Conservation (phyloP, 2,329 filamentous ascomycete species). For the Pseudonectria foliicola region DNA sequence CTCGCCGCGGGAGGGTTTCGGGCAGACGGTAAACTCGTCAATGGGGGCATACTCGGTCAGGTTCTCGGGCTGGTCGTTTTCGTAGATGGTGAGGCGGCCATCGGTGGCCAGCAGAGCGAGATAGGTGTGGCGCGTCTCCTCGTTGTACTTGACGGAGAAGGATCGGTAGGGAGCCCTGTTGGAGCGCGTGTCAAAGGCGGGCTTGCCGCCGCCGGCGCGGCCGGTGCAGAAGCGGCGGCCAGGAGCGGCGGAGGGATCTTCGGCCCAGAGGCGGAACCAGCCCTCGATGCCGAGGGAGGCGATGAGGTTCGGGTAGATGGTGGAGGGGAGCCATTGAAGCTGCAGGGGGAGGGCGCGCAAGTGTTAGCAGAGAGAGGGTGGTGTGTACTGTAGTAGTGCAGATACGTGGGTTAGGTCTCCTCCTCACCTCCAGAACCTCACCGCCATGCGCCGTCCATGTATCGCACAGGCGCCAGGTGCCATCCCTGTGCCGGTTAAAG, state of each 20-base stretch:
- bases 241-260: slow-evolving; percentile 73
- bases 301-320: slow-evolving; percentile 76
- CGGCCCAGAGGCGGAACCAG: slow-evolving; percentile 85
- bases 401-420: too few species aligned
- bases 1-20: slow-evolving; percentile 67
- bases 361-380: slow-evolving; percentile 6
- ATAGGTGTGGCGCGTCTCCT: slow-evolving; percentile 73
- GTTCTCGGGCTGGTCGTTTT: slow-evolving; percentile 79
- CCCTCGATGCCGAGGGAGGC: slow-evolving; percentile 86
- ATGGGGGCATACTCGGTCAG: slow-evolving; percentile 68
- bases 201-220: slow-evolving; percentile 41
- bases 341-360: slow-evolving; percentile 32
- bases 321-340: slow-evolving; percentile 91
- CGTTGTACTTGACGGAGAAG: slow-evolving; percentile 76
- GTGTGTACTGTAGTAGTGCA: too few species aligned
- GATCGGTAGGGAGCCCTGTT: slow-evolving; percentile 63
- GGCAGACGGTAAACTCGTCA: slow-evolving; percentile 68
- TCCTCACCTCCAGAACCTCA: slow-evolving; percentile 79
- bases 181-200: slow-evolving; percentile 50
- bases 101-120: slow-evolving; percentile 79
- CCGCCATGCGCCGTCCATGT: slow-evolving; percentile 86
- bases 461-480: slow-evolving; percentile 73
- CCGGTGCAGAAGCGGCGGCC: slow-evolving; percentile 72
- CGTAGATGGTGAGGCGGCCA: slow-evolving; percentile 71
- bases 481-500: slow-evolving; percentile 76